Evolutionary conservation across 1,284 basidiomycete genomes (phyloP), one percentile per base, ranked within the genome.

Genomic region (Ganoderma boninense): DNA sequence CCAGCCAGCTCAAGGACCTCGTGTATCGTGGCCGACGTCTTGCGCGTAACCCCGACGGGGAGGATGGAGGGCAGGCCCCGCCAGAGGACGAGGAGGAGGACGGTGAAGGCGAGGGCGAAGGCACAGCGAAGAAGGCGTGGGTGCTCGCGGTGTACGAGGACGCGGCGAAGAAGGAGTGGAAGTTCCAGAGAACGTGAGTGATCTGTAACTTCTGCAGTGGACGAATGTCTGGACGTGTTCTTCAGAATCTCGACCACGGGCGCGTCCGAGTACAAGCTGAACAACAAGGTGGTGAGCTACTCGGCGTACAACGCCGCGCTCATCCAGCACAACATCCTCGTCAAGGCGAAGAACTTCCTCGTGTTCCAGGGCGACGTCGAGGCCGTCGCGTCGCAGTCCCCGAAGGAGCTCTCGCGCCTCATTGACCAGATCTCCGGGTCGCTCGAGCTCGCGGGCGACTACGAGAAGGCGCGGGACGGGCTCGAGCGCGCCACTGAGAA

Each of bases 361-460:
- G 98, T 99, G n/a, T 99, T 99, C 84, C 97, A 98, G 81, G 98
- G 98, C 67, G 98, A 99, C 80, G 98, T 99, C 49, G 98, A 99
- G 83, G 95, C 96, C 2, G 95, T 99, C 61, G 98, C 98, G 0
- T 96, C 95, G 10, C 98, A 99, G 78, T 97, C 95, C 1, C 90
- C 97, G 11, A 93, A 92, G 74, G 96, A 98, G 74, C 89, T 99
- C 29, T 90, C 97, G 1, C 89, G 90, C 46, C 90, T 99, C 59
- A 94, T 99, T 64, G 98, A 99, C 76, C 96, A 98, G 79, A 99
- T 99, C 74, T 95, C 92, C 73, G 97, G 97, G 1, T 97, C 95
- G 0, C 86, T 97, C 46, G 97, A 99, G 77, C 89, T 98, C 29
- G 91, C 95, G 1, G 84, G 86, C 0, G 96, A 96, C 65, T 99